Evolutionary conservation across 2,329 filamentous ascomycete genomes (phyloP), one percentile per base, ranked within the genome.

Genomic region (Fusarium sp.): DNA sequence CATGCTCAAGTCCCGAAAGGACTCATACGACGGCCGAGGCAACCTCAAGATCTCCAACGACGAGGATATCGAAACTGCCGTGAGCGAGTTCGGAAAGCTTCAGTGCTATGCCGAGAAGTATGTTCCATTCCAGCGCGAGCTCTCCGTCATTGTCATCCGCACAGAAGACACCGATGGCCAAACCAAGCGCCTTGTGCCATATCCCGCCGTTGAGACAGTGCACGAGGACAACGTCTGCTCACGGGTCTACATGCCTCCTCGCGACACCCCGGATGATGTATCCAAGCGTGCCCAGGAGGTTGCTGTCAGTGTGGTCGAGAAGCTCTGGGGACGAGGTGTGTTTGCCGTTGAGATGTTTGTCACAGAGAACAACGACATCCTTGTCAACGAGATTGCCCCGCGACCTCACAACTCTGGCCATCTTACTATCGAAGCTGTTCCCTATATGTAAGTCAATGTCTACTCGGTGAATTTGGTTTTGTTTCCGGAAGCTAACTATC

Each of bases 331-430:
- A 51, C 91, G 96, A 65, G 96, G 96, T 67, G 92, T 97, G 32
- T 99, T 97, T 79, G 96, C 95, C 1, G 95, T 98, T 0, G 96
- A 99, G 81, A 92, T 98, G 89, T 99, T 99, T 80, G 80, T 98
- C 5, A 86, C 94, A 13, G 82, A 89, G 48, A 89, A 96, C 72
- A 88, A 85, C 60, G 82, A 83, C 2, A 84, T 97, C 3, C 81
- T 96, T 59, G 86, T 97, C 72, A 97, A 97, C 78, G 94, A 97
- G 80, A 91, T 96, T 67, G 93, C 93, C 0, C 93, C 92, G 14
- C 86, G 93, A 17, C 83, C 83, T 58, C 94, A 97, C 81, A 97
- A 97, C 82, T 96, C 93, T 0, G 96, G 96, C 1, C 96, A 98
- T 80, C 95, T 94, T 80, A 97, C 92, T 4, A 98, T 98, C 68